Percentiles rank a stretch among this genome's conserved stretches.
Evolutionary conservation across 2,329 filamentous ascomycete genomes (phyloP).

Genomic region (Fusarium sp.): DNA sequence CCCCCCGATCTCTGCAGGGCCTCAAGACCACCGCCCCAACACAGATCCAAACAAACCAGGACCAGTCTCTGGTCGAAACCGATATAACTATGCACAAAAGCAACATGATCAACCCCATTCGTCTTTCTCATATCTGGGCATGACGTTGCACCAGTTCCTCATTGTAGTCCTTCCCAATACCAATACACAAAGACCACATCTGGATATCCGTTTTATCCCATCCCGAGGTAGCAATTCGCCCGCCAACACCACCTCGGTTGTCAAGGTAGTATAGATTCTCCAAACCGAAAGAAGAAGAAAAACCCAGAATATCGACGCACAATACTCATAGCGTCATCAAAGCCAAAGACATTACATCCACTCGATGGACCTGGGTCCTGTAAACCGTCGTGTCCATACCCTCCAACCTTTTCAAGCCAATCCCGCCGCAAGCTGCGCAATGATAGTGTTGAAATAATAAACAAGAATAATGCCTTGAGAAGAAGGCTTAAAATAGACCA

Average conservation of each 20-base stretch:
- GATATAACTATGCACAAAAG: slow-evolving; percentile 27
- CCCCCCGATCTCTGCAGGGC: slow-evolving; percentile 22
- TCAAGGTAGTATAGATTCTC: slow-evolving; percentile 3
- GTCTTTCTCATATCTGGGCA: slow-evolving; percentile 13
- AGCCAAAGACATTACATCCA: slow-evolving; percentile 43
- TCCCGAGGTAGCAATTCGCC: slow-evolving; percentile 9
- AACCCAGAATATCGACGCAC: slow-evolving; percentile 37
- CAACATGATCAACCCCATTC: slow-evolving; percentile 11
- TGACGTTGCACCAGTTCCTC: slow-evolving; percentile 8
- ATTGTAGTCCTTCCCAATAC: not conserved
- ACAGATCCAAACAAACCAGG: slow-evolving; percentile 13
- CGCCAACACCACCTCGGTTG: not conserved
- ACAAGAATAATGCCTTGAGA: slow-evolving; percentile 36
- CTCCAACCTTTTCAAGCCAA: slow-evolving; percentile 38
- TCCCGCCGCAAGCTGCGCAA: slow-evolving; percentile 29
- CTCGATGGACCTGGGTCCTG: slow-evolving; percentile 27
- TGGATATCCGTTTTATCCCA: slow-evolving; percentile 19
- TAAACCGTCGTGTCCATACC: slow-evolving; percentile 28
- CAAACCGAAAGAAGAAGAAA: not conserved
- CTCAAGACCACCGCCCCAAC: slow-evolving; percentile 18
- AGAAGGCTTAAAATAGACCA: slow-evolving; percentile 18
- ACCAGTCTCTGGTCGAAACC: slow-evolving; percentile 17
- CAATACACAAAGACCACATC: slow-evolving; percentile 1
- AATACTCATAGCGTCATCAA: slow-evolving; percentile 42
- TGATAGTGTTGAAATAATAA: slow-evolving; percentile 40